phyloP scores from a whole-genome alignment of 78 protist genomes.

The Cavenderia fasciculata region DNA sequence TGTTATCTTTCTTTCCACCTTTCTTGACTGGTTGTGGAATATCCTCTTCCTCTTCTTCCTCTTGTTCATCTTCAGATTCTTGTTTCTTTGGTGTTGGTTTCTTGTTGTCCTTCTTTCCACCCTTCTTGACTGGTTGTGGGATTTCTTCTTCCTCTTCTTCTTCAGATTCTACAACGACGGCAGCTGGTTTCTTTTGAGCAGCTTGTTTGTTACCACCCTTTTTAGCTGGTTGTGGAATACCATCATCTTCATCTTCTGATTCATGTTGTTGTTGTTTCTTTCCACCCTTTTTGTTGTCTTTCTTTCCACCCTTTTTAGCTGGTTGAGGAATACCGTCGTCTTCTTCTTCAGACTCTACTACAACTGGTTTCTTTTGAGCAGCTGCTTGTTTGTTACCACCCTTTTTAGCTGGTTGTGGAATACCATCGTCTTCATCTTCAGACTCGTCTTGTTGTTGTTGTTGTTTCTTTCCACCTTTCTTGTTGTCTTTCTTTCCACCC shows the following conservation, averaged over 20 bases:
- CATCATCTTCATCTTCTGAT: constrained; percentile 22
- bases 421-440: background rate
- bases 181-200: background rate
- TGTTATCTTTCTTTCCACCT: constrained; percentile 23
- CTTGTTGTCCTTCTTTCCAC: constrained; percentile 31
- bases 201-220: background rate
- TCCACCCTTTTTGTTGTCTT: constrained; percentile 5
- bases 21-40: constrained; percentile 58
- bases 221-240: background rate
- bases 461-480: constrained; percentile 50
- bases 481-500: constrained; percentile 23
- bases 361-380: constrained; percentile 13
- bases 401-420: constrained; percentile 27
- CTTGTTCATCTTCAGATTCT: constrained; percentile 29
- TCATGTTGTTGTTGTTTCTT: background rate
- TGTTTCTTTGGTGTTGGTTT: background rate
- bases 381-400: constrained; percentile 20
- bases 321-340: constrained; percentile 74
- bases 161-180: no score
- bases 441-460: no score
- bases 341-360: constrained; percentile 30
- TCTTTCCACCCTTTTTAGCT: constrained; percentile 56
- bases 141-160: constrained; percentile 61
- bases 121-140: constrained; percentile 75
- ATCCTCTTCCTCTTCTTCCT: constrained; percentile 25